Percentiles rank a stretch among this genome's conserved stretches.
Evolutionary conservation across 1,284 basidiomycete genomes (phyloP).

Genomic region (Papiliotrema laurentii): DNA sequence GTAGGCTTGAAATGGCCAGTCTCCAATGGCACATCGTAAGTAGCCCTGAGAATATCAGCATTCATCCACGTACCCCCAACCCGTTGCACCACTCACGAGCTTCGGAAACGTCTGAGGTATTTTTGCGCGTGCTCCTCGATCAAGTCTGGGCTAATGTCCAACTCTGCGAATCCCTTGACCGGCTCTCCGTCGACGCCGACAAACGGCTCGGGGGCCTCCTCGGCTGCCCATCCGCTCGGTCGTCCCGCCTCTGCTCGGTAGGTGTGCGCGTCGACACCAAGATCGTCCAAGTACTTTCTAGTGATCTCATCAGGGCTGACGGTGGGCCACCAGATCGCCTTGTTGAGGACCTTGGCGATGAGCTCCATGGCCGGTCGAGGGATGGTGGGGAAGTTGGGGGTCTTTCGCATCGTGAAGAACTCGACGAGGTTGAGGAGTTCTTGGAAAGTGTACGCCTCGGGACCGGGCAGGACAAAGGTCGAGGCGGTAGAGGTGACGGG

Average conservation of each 20-base stretch:
- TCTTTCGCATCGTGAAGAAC: slow-evolving; percentile 69
- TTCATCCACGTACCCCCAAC: not conserved
- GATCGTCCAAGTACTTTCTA: slow-evolving; percentile 81
- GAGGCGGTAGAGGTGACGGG: slow-evolving; percentile 58
- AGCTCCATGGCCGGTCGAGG: slow-evolving; percentile 70
- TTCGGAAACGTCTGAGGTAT: slow-evolving; percentile 85
- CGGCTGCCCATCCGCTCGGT: slow-evolving; percentile 44
- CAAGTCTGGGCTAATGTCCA: slow-evolving; percentile 65
- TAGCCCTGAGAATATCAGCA: slow-evolving; percentile 25
- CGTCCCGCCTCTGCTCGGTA: slow-evolving; percentile 32
- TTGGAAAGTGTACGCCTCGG: slow-evolving; percentile 76
- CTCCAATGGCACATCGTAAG: slow-evolving; percentile 49
- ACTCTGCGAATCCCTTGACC: slow-evolving; percentile 52
- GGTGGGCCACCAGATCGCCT: slow-evolving; percentile 83
- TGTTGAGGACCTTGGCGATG: slow-evolving; percentile 65
- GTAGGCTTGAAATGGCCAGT: slow-evolving; percentile 43
- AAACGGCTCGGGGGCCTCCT: slow-evolving; percentile 47
- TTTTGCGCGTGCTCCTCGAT: slow-evolving; percentile 87
- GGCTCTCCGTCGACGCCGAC: slow-evolving; percentile 46
- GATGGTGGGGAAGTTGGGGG: slow-evolving; percentile 64
- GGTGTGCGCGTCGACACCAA: slow-evolving; percentile 58
- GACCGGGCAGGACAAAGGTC: slow-evolving; percentile 82
- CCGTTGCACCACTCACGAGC: slow-evolving; percentile 54
- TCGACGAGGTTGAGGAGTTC: slow-evolving; percentile 79
- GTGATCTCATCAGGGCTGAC: slow-evolving; percentile 87